Base-by-base conservation (phyloP, 345 rosid species). In the Populus simonii region DNA sequence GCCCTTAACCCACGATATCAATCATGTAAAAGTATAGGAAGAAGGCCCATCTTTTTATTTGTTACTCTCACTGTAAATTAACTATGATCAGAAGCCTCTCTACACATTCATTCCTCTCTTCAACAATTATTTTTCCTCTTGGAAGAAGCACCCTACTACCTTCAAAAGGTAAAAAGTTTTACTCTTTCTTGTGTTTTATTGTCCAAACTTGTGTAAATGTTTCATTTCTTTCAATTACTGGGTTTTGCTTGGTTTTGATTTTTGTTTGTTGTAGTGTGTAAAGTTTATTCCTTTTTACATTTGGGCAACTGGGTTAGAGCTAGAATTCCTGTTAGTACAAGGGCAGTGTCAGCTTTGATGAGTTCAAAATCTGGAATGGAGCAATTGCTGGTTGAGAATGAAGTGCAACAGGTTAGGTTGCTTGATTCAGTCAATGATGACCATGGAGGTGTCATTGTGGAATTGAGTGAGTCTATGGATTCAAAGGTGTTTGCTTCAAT, bases 391-490 rank as follows among this genome's bases (percentile, higher is more conserved):
- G 74, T 23, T 55, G 57, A 66, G 31, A 55, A 27, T 65, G 83
- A 83, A 45, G 74, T 82, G n/a, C 49, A 81, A 8, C 53, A 73
- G 53, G 36, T 62, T 53, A 35, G 39, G 73, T 49, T 87, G 57
- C 89, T 92, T 27, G 35, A 83, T 70, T 86, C 82, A 20, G 55
- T 83, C 36, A 74, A 91, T 67, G 98, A 95, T 84, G 89, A 84
- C 22, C 88, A 90, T 82, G 97, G 90, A 59, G 99, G 99, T 35
- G 94, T 93, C 15, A 76, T 88, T 41, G 85, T 89, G 23, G 93
- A 91, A 67, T 73, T 95, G 81, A 87, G 66, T 16, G 88, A 87
- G 49, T 88, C 89, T 45, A 86, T 92, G 88, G 90, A 91, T 63
- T 79, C 89, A 33, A 74, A 68, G 55, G 70, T 79, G 75, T 93